phyloP scores from a whole-genome alignment of 2,329 filamentous ascomycete genomes.

The Parasarocladium wereldwijsianum region DNA sequence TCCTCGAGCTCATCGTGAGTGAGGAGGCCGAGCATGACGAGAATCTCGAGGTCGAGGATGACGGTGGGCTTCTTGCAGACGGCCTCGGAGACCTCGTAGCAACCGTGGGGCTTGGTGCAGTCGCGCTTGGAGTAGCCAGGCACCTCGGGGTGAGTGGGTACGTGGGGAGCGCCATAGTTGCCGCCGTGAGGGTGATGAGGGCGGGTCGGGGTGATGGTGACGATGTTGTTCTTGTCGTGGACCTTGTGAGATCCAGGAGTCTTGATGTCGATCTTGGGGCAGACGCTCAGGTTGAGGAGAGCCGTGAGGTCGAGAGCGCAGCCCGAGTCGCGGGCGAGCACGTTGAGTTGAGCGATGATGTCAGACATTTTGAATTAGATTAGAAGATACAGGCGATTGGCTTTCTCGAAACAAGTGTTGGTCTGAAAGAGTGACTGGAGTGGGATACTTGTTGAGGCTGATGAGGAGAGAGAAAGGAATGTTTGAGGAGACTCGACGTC shows the following conservation, averaged over 20 bases:
- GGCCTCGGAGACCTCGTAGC: slow-evolving; percentile 9
- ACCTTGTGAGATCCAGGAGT: slow-evolving; percentile 8
- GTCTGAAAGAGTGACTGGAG: slow-evolving; percentile 6
- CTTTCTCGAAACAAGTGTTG: slow-evolving; percentile 6
- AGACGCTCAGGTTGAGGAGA: slow-evolving; percentile 9
- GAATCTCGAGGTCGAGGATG: slow-evolving; percentile 9
- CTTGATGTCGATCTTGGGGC: slow-evolving; percentile 10
- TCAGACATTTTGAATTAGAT: slow-evolving; percentile 8
- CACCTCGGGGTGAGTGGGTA: too few relatives aligned
- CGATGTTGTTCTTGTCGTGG: slow-evolving; percentile 9
- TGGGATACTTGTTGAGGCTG: slow-evolving; percentile 5
- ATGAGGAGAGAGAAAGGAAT: slow-evolving; percentile 2
- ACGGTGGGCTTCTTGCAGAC: slow-evolving; percentile 11
- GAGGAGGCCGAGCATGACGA: slow-evolving; percentile 10
- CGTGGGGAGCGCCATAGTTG: too few relatives aligned
- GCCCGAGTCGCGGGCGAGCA: slow-evolving; percentile 9
- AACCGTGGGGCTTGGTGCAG: slow-evolving; percentile 3
- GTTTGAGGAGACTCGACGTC: background rate
- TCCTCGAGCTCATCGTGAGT: slow-evolving; percentile 10
- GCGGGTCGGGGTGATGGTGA: slow-evolving; percentile 9
- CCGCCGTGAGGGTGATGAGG: slow-evolving; percentile 1
- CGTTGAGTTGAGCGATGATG: slow-evolving; percentile 10
- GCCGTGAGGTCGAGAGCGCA: slow-evolving; percentile 11
- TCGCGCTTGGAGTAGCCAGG: too few relatives aligned
- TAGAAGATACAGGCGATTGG: slow-evolving; percentile 3